Evolutionary conservation across 2,329 filamentous ascomycete genomes (phyloP), one percentile per base, ranked within the genome.

Genomic region (Didymella segeticola): DNA sequence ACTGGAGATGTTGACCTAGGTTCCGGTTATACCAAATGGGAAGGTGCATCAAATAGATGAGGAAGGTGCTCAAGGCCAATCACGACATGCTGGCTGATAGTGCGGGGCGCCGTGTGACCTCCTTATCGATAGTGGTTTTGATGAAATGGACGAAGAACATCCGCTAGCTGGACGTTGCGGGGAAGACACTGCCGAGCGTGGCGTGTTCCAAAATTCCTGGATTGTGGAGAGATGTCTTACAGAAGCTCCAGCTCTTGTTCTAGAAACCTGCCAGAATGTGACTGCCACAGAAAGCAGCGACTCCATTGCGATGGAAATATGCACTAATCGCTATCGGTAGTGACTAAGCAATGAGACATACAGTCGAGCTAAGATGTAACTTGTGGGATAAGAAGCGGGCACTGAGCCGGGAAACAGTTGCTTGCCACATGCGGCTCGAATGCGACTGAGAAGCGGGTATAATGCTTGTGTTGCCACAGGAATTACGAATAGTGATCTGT

Each of bases 111-210:
- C 47, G 31, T 58, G 42, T 63, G 62, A 63, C 53, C 51, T 45
- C 33, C 59, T 60, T 64, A 63, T 65, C 58, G 66, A 69, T 68
- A 68, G 60, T 63, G 59, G 33, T 49, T 56, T 61, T 62, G 63
- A 62, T 64, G 56, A 55, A 10, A 54, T 61, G 60, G 64, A 59
- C 36, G 63, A 31, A 62, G 38, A 59, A 62, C 50, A 61, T 60
- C 63, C 63, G 63, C 61, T 25, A 55, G 27, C 53, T 51, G 29
- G 39, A 50, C 23, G 46, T 14, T 57, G 60, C 61, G 56, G 61
- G 59, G 57, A 56, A 60, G 47, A 41, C 34, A 27, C 36, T 31
- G 39, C 55, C 53, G 47, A 43, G 41, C 4, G 33, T 46, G 43
- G 27, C 38, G 31, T 39, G 15, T 49, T 47, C 38, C 30, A 42